These are phyloP conservation scores for Rhodotorula diobovata DNA, from an alignment of 768 basidiomycete species.

Conservation along the genomic window DNA sequence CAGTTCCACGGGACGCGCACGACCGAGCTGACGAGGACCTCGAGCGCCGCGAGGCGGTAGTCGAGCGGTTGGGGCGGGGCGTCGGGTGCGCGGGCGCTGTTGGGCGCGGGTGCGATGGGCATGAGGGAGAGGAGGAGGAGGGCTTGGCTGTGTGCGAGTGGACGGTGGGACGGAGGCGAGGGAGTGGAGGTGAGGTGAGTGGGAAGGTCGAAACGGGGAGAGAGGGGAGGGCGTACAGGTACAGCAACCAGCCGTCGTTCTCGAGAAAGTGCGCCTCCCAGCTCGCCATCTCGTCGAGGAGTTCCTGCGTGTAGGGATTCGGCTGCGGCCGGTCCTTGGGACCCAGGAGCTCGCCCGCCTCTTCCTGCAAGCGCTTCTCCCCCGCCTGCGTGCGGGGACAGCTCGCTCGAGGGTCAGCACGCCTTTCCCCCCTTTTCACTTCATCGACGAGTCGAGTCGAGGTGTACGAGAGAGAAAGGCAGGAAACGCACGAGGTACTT, in stretches of 20 bases:
- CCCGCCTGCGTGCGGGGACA: constrained; percentile 59
- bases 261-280: constrained; percentile 32
- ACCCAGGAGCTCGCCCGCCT: constrained; percentile 66
- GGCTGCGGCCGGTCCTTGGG: constrained; percentile 62
- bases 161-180: constrained; percentile 2
- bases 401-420: neutral
- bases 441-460: neutral
- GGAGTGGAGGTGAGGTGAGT: constrained; percentile 19
- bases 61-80: constrained; percentile 43
- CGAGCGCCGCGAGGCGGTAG: constrained; percentile 79
- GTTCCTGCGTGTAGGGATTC: constrained; percentile 57
- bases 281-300: constrained; percentile 60
- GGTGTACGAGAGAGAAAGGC: neutral
- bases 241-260: constrained; percentile 76
- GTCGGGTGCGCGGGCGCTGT: neutral
- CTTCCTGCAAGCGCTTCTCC: constrained; percentile 75
- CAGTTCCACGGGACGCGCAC: constrained; percentile 84
- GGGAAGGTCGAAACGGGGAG: neutral
- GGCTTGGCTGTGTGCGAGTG: constrained; percentile 67
- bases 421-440: no score
- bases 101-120: constrained; percentile 10
- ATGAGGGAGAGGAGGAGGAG: constrained; percentile 58
- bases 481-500: constrained; percentile 69
- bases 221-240: constrained; percentile 57
- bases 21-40: constrained; percentile 69